Evolutionary conservation across 2,329 filamentous ascomycete genomes (phyloP).

Genomic region (Penicillium verrucosum): DNA sequence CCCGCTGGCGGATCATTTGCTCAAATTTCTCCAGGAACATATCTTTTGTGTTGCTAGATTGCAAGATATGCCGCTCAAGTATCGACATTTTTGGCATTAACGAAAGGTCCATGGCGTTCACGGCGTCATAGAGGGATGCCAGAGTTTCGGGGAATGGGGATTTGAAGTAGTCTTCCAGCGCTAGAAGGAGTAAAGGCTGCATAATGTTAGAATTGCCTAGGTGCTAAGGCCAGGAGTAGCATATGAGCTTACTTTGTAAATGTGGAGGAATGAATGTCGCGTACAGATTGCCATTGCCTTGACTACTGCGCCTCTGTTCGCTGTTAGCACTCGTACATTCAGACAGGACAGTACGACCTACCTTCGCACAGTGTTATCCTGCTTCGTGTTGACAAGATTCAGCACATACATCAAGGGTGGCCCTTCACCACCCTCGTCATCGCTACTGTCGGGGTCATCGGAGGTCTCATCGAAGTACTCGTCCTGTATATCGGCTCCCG

Average conservation of each 20-base stretch:
- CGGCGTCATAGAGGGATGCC: constrained; percentile 80
- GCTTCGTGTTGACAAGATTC: constrained; percentile 96
- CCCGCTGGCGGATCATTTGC: constrained; percentile 81
- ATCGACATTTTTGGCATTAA: constrained; percentile 81
- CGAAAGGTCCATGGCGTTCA: constrained; percentile 96
- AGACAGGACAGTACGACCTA: constrained; percentile 30
- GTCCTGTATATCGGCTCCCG: constrained; percentile 47
- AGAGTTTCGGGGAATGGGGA: constrained; percentile 83
- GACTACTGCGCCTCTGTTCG: constrained; percentile 75
- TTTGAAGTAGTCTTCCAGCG: constrained; percentile 96
- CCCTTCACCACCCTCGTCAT: constrained; percentile 70
- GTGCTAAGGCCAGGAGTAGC: constrained; percentile 15
- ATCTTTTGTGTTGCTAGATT: constrained; percentile 89
- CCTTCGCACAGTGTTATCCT: constrained; percentile 83
- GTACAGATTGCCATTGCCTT: constrained; percentile 99
- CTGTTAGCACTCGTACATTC: constrained; percentile 10
- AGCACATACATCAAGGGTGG: constrained; percentile 94
- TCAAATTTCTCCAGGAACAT: constrained; percentile 98
- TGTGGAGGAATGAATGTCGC: constrained; percentile 93
- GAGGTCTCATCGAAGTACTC: constrained; percentile 49
- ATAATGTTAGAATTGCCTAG: constrained; percentile 8
- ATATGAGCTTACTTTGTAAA: constrained; percentile 75
- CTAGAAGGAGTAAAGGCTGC: constrained; percentile 81
- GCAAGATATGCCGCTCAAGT: constrained; percentile 80
- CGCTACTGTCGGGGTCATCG: constrained; percentile 48